Evolutionary conservation across 495 filamentous ascomycete genomes (phyloP), one percentile per base, ranked within the genome.

Genomic region (Neurospora sp.): DNA sequence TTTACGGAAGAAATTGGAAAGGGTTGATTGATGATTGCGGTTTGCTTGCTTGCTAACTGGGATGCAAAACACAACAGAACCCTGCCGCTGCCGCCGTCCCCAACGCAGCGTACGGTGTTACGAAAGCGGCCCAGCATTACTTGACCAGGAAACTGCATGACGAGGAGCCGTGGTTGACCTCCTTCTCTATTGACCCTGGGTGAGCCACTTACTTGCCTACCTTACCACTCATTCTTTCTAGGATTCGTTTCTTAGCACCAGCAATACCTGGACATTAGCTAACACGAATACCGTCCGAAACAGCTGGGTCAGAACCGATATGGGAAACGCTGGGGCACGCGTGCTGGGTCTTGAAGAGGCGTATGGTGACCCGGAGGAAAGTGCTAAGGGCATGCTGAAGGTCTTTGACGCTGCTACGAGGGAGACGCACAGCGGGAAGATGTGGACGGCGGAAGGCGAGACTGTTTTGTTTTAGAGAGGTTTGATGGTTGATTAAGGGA

Each of bases 221-320:
- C 17, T 59, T 35, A 16, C 22, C 53, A 14, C 22, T 8, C 3
- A 31, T 16, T 45, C 3, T 10, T 16, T 31, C 22, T 16, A 61
- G 5, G 10, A 27, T 16, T 31, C 10, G 10, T 61, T 61, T 20
- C 5, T 16, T 14, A 31, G 53, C 12, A 61, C 12, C 53, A 22
- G 20, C 53, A 16, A 31, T 8, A 61, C 9, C 20, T 22, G 20
- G 53, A 61, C 12, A 31, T 31, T 10, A 8, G 22, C 53, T 65
- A 17, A 65, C 27, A 35, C 27, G 3, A 17, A 35, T 16, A 3
- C 27, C 27, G 27, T 35, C 14, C 10, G 4, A 40, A 40, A 40
- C 59, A 84, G 83, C n/a, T 86, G 79, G 73, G 80, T 80, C 10
- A 80, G 82, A 53, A 88, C 85, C 4, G 84, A 86, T 0, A 73